Evolutionary conservation across 108 stramenopile species (phyloP).

Genomic region (Nannochloropsis oceanica): DNA sequence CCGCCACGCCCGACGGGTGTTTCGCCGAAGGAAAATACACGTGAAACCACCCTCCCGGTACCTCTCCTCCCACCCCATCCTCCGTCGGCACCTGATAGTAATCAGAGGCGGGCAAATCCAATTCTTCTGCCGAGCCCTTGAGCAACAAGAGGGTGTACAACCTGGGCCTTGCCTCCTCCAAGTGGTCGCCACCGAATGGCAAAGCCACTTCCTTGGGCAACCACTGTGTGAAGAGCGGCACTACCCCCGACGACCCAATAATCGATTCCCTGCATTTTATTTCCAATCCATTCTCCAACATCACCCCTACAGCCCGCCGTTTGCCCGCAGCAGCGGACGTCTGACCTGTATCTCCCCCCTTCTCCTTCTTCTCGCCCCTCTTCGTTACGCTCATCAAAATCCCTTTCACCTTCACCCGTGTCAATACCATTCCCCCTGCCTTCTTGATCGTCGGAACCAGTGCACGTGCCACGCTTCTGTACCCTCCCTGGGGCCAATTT

Average conservation of each 20-base stretch:
- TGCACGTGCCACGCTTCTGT: background rate
- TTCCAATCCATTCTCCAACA: background rate
- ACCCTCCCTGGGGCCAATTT: background rate
- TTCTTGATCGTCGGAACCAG: conserved; percentile 8
- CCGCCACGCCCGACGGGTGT: background rate
- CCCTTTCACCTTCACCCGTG: background rate
- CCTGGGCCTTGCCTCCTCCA: background rate
- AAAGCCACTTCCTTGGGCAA: background rate
- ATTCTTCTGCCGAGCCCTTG: background rate
- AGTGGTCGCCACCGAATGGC: background rate
- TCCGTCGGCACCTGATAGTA: background rate
- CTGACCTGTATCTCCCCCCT: background rate
- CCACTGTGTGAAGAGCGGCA: background rate
- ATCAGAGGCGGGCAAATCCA: background rate
- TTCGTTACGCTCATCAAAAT: background rate
- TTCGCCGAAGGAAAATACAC: background rate
- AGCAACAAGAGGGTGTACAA: background rate
- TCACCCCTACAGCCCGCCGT: background rate
- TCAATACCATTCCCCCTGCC: conserved; percentile 12
- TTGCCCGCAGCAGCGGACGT: background rate
- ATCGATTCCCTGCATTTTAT: background rate
- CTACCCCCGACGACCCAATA: background rate
- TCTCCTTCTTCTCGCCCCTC: too few relatives aligned
- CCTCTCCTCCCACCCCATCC: background rate
- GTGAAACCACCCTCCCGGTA: background rate